Conservation (phyloP, 2,329 filamentous ascomycete species). For the Epicoccum sorghinum region DNA sequence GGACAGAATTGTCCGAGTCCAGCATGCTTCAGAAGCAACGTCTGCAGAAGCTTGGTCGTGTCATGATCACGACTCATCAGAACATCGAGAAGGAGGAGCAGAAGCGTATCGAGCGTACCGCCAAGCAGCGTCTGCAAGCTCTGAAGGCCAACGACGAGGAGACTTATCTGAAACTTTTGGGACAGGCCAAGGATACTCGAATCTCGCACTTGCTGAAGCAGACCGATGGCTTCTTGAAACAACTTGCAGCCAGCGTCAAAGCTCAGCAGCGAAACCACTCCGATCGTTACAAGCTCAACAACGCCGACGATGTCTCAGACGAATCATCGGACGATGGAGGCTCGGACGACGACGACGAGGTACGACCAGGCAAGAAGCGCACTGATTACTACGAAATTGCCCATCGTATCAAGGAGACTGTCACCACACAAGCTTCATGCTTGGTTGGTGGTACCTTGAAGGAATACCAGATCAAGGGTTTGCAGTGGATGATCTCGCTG, state of each 20-base stretch:
- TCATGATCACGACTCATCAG: conserved; percentile 89
- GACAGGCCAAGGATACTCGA: conserved; percentile 98
- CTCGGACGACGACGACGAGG: conserved; percentile 57
- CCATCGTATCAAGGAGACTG: conserved; percentile 92
- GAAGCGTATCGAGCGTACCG: conserved; percentile 95
- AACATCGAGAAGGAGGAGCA: conserved; percentile 99
- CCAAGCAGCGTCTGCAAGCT: conserved; percentile 98
- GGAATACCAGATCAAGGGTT: conserved; percentile 97
- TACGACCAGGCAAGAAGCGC: conserved; percentile 72
- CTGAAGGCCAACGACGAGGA: conserved; percentile 99
- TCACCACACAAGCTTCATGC: conserved; percentile 80
- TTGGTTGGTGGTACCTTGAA: conserved; percentile 92
- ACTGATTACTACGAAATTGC: conserved; percentile 99
- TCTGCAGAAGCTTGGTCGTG: conserved; percentile 82
- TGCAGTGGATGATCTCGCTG: conserved; percentile 99
- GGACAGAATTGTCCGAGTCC: conserved; percentile 74
- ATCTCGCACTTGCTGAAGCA: conserved; percentile 96
- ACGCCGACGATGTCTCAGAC: conserved; percentile 57
- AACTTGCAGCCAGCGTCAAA: conserved; percentile 93
- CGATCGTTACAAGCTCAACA: conserved; percentile 75
- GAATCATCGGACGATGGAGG: conserved; percentile 64
- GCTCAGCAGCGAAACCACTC: conserved; percentile 85
- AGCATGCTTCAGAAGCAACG: conserved; percentile 73
- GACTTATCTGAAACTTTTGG: conserved; percentile 95
- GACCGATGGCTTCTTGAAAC: conserved; percentile 95